Evolutionary conservation across 1,284 basidiomycete species (phyloP), one percentile per base, ranked within the genome.

Genomic region (Phaffia rhodozyma): DNA sequence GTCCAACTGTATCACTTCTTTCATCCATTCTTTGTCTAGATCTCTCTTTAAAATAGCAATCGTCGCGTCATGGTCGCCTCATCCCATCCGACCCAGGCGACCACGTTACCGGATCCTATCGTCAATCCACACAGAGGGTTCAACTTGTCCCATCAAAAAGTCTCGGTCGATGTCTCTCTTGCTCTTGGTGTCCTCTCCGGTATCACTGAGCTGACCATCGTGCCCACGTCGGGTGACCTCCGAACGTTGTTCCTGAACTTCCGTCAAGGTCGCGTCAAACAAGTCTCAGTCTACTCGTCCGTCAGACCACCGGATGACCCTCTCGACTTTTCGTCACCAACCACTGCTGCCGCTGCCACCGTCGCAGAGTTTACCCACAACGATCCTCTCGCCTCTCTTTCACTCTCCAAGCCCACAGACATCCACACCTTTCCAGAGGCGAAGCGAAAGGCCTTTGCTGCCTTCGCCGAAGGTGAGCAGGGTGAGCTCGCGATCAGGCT

Each of bases 401-500:
- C 79, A 53, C 80, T 87, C 64, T 83, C 76, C 30, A 85, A 89
- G 66, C 79, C 87, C 4, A 82, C 84, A 67, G 91, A 97, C 71
- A 86, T 89, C 64, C 89, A 92, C 71, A 82, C 84, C 52, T 92
- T 97, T 76, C 89, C 91, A 7, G 94, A 97, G 73, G 81, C 96
- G 67, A 97, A 97, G 80, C 83, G 94, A 61, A 89, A 86, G 76
- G 76, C 96, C 38, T 98, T 91, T 78, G 84, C 90, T 0, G 89
- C 92, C 0, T 80, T 91, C 53, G 84, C 89, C 64, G 93, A 97
- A 70, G 83, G 85, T 54, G 90, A 92, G 67, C 89, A 96, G 72
- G 94, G 96, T 66, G 96, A 97, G 75, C 76, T 98, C 50, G 90
- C 90, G 20, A 91, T 99, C 70, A 82, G 86, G 23, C 84, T 98